phyloP scores from a whole-genome alignment of 2,329 filamentous ascomycete genomes.

The Pseudogymnoascus sp. region DNA sequence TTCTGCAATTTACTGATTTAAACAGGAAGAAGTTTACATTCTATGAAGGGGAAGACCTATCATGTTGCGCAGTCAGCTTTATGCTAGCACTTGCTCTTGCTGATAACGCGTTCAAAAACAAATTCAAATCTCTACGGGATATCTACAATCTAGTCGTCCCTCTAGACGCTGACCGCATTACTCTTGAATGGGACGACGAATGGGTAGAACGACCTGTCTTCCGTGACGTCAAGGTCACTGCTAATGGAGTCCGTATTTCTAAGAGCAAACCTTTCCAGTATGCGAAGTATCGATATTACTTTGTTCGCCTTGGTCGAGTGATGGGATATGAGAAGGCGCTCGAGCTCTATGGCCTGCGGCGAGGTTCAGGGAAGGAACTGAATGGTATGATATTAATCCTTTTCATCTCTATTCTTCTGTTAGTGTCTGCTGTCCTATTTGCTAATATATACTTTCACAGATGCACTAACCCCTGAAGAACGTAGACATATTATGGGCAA shows the following conservation, averaged over 20 bases:
- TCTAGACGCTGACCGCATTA: slow-evolving; percentile 15
- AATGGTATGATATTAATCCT: slow-evolving; percentile 17
- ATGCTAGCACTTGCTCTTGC: slow-evolving; percentile 21
- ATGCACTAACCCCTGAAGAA: slow-evolving; percentile 19
- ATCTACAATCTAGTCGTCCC: slow-evolving; percentile 22
- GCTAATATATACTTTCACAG: slow-evolving; percentile 14
- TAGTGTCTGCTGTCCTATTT: not conserved
- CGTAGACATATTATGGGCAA: slow-evolving; percentile 17
- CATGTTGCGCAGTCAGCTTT: slow-evolving; percentile 17
- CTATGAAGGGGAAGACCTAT: slow-evolving; percentile 18
- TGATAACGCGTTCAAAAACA: slow-evolving; percentile 21
- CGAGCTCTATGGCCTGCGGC: slow-evolving; percentile 21
- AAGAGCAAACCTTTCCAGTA: slow-evolving; percentile 30
- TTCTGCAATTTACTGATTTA: slow-evolving; percentile 10
- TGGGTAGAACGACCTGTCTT: slow-evolving; percentile 20
- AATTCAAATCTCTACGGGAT: slow-evolving; percentile 17
- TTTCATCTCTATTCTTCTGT: not conserved
- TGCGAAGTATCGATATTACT: slow-evolving; percentile 31
- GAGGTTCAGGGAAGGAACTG: slow-evolving; percentile 21
- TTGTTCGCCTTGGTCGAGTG: slow-evolving; percentile 28
- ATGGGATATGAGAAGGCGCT: slow-evolving; percentile 20
- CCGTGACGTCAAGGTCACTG: slow-evolving; percentile 17
- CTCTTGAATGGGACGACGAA: slow-evolving; percentile 19
- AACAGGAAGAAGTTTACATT: slow-evolving; percentile 22
- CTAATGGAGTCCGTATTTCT: slow-evolving; percentile 15